Conservation (phyloP, 2,329 filamentous ascomycete genomes). For the Epichloe brachyelytri region DNA sequence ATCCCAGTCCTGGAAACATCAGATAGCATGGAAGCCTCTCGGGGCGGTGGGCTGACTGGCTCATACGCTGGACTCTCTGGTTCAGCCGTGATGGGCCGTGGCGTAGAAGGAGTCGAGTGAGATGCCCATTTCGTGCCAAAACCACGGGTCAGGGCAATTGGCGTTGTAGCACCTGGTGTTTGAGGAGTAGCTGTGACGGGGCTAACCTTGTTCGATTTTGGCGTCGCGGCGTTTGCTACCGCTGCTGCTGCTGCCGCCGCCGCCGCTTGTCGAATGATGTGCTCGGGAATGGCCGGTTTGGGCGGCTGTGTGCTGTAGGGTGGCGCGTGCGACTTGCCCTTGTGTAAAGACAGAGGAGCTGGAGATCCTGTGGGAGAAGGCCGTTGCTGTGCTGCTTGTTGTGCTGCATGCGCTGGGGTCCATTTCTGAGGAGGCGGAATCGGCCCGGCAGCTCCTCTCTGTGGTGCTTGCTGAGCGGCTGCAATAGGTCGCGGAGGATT, state of each 20-base stretch:
- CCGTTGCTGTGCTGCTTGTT: conserved; percentile 10
- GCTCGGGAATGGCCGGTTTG: conserved; percentile 26
- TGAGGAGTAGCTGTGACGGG: conserved; percentile 20
- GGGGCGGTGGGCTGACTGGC: conserved; percentile 42
- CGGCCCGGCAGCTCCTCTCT: conserved; percentile 11
- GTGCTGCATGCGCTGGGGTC: conserved; percentile 16
- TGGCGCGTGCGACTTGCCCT: conserved; percentile 16
- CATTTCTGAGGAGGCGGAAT: conserved; percentile 20
- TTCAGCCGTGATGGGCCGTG: conserved; percentile 25
- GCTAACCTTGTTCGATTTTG: conserved; percentile 17
- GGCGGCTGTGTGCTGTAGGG: conserved; percentile 20
- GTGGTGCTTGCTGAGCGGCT: conserved; percentile 18
- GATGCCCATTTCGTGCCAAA: conserved; percentile 48
- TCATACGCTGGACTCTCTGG: conserved; percentile 42
- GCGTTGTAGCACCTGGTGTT: conserved; percentile 21
- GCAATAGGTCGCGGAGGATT: conserved; percentile 18
- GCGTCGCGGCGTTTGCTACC: conserved; percentile 12
- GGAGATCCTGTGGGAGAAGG: conserved; percentile 14
- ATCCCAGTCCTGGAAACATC: conserved; percentile 15
- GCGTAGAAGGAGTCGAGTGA: conserved; percentile 45
- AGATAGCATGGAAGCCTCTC: conserved; percentile 24
- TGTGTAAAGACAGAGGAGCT: conserved; percentile 13
- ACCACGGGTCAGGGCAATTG: conserved; percentile 18
- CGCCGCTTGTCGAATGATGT: conserved; percentile 27
- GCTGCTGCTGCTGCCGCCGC: conserved; percentile 10